phyloP scores from a whole-genome alignment of 1,284 basidiomycete species.

The Naganishia liquefaciens region DNA sequence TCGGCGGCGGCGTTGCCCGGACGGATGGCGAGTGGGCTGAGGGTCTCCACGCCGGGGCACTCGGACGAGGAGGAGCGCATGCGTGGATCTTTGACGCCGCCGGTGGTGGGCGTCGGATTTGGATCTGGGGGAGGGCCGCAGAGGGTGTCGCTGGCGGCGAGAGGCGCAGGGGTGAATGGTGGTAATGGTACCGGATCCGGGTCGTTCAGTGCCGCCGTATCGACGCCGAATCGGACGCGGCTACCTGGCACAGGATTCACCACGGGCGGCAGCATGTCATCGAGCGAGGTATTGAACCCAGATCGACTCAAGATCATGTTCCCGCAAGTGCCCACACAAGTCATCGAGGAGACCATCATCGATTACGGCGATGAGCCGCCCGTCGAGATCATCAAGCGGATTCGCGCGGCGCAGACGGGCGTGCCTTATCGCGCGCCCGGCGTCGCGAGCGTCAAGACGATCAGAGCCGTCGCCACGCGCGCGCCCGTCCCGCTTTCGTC shows the following conservation, averaged over 20 bases:
- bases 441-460: constrained; percentile 10
- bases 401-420: background rate
- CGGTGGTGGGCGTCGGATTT: constrained; percentile 3
- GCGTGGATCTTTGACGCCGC: background rate
- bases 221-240: constrained; percentile 8
- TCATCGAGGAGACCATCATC: constrained; percentile 25
- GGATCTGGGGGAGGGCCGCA: constrained; percentile 19
- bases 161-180: background rate
- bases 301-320: constrained; percentile 9
- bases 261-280: background rate
- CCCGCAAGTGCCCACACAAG: background rate
- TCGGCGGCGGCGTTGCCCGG: constrained; percentile 3
- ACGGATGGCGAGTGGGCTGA: constrained; percentile 8
- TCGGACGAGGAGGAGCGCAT: constrained; percentile 5
- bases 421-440: constrained; percentile 1
- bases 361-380: constrained; percentile 13
- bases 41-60: background rate
- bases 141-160: constrained; percentile 10
- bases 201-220: constrained; percentile 8
- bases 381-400: constrained; percentile 12
- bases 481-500: constrained; percentile 1
- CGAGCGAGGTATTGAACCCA: background rate
- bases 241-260: background rate
- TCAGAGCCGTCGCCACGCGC: constrained; percentile 11
- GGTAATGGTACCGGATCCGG: background rate